A percentile compares a stretch with the other conserved stretches of the same genome.
Conservation (phyloP, 106 monocot genomes). For the Dioscorea alata region DNA sequence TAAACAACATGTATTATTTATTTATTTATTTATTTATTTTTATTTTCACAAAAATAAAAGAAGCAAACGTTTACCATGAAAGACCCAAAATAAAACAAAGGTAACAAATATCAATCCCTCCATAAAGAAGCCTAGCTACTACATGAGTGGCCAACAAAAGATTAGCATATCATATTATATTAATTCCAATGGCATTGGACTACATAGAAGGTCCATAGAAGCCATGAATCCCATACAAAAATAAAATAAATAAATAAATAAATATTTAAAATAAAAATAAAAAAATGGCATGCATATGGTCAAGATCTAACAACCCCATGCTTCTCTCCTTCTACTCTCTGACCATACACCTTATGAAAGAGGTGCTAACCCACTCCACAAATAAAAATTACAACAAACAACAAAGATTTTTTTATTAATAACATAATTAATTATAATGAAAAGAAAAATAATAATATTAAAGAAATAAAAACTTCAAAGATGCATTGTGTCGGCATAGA, state of each 20-base stretch:
- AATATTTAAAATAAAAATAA: neutral
- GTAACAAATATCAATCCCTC: neutral
- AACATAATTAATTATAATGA: no score
- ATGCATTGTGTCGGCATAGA: slow-evolving; percentile 2
- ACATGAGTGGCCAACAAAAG: neutral
- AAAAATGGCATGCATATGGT: neutral
- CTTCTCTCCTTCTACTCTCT: neutral
- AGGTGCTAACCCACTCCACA: neutral
- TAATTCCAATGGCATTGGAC: neutral
- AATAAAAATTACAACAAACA: neutral
- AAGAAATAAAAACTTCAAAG: neutral
- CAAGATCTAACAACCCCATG: slow-evolving; percentile 2
- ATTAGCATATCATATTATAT: neutral
- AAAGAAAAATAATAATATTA: neutral
- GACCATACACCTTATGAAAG: neutral
- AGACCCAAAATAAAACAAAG: neutral
- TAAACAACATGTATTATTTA: no score
- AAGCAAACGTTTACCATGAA: neutral
- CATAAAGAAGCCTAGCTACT: neutral
- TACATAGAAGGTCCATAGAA: neutral
- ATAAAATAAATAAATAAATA: neutral
- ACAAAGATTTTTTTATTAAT: neutral
- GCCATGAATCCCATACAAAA: no score
- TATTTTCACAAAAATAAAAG: no score
- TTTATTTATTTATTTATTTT: no score